Base-by-base conservation (phyloP, 2,329 filamentous ascomycete species). In the Elsinoe fawcettii region DNA sequence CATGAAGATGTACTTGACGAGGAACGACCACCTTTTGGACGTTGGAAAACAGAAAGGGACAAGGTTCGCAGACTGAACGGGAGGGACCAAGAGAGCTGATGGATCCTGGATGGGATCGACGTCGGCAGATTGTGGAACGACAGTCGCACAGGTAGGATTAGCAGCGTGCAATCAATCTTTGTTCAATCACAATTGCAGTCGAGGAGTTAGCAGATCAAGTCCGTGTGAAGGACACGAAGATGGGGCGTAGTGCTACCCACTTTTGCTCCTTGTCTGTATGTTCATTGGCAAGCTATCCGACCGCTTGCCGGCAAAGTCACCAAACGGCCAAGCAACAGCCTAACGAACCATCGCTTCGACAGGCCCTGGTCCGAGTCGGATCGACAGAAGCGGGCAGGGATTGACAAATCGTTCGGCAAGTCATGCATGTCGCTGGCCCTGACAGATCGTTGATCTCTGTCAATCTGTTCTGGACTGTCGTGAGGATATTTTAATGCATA, bases 1-100 rank as follows among this genome's bases (percentile, higher is more conserved):
- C 39, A 44, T 44, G 39, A 11, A 20, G 18, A 22, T 20, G 16
- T 22, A 20, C 7, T 23, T 16, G 16, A 18, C 7, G 41, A 22
- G 41, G 9, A 44, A 25, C 4, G 20, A 22, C 41, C 18, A 44
- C 41, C 14, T 20, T 11, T 44, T 25, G 7, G 18, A 22, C 41
- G 22, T 22, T 44, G 41, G 18, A 44, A 12, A 44, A 22, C 16
- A 25, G 41, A 37, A 14, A 12, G 34, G 14, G 34, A 25, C 20
- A 30, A 49, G 44, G 22, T 49, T 30, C 11, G n/a, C 44, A 49
- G 44, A 16, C 44, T 14, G 44, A 49, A 25, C 44, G 44, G 44
- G 44, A 25, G 44, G 20, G 4, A 49, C 20, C 23, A 25, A 25
- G 44, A 18, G 44, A 22, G 18, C 18, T 20, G 18, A 49, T 20